These are phyloP conservation scores for Elsinoe necatrix DNA, from an alignment of 2,329 filamentous ascomycete species.

Conservation along the genomic window DNA sequence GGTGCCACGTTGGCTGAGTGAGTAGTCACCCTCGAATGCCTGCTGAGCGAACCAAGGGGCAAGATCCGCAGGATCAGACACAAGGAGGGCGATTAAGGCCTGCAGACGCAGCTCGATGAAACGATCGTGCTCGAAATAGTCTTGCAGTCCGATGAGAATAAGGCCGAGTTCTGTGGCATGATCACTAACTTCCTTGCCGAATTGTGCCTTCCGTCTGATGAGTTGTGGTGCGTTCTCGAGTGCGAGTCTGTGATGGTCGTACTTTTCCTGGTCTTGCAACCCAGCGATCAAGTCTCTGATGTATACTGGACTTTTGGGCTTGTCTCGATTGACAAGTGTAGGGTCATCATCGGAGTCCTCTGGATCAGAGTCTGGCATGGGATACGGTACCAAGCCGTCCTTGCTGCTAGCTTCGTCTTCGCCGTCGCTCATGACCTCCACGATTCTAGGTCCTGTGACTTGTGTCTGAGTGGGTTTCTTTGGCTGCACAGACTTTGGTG, in stretches of 20 bases:
- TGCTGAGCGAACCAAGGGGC: slow-evolving; percentile 75
- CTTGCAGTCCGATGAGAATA: slow-evolving; percentile 68
- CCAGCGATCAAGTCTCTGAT: slow-evolving; percentile 74
- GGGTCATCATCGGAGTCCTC: slow-evolving; percentile 93
- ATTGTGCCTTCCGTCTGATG: slow-evolving; percentile 79
- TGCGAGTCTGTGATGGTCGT: slow-evolving; percentile 74
- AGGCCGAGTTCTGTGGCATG: slow-evolving; percentile 74
- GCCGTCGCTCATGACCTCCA: slow-evolving; percentile 34
- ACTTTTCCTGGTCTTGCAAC: slow-evolving; percentile 71
- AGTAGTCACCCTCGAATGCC: slow-evolving; percentile 89
- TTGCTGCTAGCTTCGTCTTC: slow-evolving; percentile 45
- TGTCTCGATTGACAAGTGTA: slow-evolving; percentile 74
- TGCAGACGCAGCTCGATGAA: slow-evolving; percentile 71
- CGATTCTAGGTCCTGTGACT: slow-evolving; percentile 27
- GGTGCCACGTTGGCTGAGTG: slow-evolving; percentile 70
- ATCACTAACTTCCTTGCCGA: slow-evolving; percentile 78
- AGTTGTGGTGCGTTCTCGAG: slow-evolving; percentile 67
- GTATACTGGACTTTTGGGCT: slow-evolving; percentile 78
- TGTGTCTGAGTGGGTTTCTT: slow-evolving; percentile 22
- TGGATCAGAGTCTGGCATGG: slow-evolving; percentile 77
- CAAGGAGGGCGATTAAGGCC: slow-evolving; percentile 70
- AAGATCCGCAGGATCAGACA: slow-evolving; percentile 68
- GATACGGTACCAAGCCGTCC: slow-evolving; percentile 56
- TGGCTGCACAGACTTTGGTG: background rate
- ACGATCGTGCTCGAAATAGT: slow-evolving; percentile 71